These are phyloP conservation scores for Leucogyrophana mollusca DNA, from an alignment of 768 basidiomycete species.

Conservation along the genomic window DNA sequence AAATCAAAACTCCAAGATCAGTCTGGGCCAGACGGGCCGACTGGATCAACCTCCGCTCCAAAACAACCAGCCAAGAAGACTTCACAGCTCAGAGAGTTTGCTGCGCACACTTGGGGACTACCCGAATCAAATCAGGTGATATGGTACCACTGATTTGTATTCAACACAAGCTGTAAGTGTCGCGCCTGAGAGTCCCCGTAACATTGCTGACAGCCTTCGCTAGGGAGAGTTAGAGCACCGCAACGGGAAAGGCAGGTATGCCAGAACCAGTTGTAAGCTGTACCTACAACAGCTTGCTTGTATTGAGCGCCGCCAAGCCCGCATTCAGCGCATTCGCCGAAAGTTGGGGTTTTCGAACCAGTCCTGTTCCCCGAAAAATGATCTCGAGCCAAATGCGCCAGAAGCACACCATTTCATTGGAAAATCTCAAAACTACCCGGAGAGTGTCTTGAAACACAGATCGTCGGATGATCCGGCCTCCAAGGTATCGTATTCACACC, in stretches of 20 bases:
- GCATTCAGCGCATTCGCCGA: slow-evolving; percentile 11
- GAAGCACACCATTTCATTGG: slow-evolving; percentile 2
- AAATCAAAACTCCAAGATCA: too few relatives aligned
- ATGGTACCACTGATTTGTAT: slow-evolving; percentile 35
- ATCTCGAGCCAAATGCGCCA: background rate
- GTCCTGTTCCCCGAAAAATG: slow-evolving; percentile 20
- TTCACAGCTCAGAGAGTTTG: too few relatives aligned
- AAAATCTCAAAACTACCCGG: slow-evolving; percentile 6
- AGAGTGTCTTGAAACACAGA: slow-evolving; percentile 23
- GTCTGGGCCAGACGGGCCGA: too few relatives aligned
- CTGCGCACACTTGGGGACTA: slow-evolving; percentile 34
- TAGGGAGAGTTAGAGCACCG: slow-evolving; percentile 11
- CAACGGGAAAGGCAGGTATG: background rate
- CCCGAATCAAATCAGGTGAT: slow-evolving; percentile 13
- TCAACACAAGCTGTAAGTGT: slow-evolving; percentile 29
- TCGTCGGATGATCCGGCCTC: slow-evolving; percentile 20
- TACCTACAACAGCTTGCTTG: slow-evolving; percentile 3
- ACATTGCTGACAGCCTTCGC: too few relatives aligned
- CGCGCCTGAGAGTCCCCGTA: background rate
- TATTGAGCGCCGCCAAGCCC: slow-evolving; percentile 2
- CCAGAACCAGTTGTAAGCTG: background rate
- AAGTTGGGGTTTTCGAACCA: too few relatives aligned
- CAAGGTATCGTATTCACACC: too few relatives aligned
- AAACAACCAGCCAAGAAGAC: too few relatives aligned
- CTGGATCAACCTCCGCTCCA: too few relatives aligned